These are phyloP conservation scores for Earliella scabrosa DNA, from an alignment of 1,284 basidiomycete genomes.

Conservation along the genomic window DNA sequence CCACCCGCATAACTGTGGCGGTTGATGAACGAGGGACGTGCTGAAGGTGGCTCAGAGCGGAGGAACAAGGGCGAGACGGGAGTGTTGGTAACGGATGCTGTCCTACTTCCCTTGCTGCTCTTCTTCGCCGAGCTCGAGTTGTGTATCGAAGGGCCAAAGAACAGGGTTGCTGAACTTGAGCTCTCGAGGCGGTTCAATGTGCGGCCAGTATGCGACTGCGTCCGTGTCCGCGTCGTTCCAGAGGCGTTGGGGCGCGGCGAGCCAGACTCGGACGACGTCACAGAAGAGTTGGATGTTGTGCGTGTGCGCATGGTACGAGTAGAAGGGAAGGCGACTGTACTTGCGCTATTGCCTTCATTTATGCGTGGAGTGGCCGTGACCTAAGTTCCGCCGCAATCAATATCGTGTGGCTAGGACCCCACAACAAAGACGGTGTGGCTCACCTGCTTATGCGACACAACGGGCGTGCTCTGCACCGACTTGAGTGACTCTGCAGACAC, in stretches of 20 bases:
- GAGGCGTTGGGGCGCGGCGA: slow-evolving; percentile 33
- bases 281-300: slow-evolving; percentile 29
- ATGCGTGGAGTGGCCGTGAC: slow-evolving; percentile 23
- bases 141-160: slow-evolving; percentile 70
- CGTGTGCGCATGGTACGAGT: slow-evolving; percentile 29
- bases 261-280: slow-evolving; percentile 32
- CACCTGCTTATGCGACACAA: slow-evolving; percentile 32
- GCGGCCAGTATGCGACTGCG: slow-evolving; percentile 31
- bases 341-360: slow-evolving; percentile 27
- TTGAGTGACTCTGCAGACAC: slow-evolving; percentile 67
- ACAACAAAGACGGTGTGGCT: slow-evolving; percentile 19
- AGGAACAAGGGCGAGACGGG: slow-evolving; percentile 16
- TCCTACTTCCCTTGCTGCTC: slow-evolving; percentile 14
- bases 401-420: slow-evolving; percentile 12
- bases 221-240: slow-evolving; percentile 32
- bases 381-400: slow-evolving; percentile 18
- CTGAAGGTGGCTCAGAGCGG: slow-evolving; percentile 9
- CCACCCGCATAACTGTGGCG: slow-evolving; percentile 66
- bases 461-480: slow-evolving; percentile 46
- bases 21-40: slow-evolving; percentile 40
- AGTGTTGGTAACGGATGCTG: slow-evolving; percentile 6
- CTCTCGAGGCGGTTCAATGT: slow-evolving; percentile 44
- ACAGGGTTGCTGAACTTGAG: slow-evolving; percentile 63
- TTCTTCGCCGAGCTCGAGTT: slow-evolving; percentile 15
- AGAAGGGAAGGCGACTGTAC: slow-evolving; percentile 32